Evolutionary conservation across 257 asterid genomes (phyloP), one percentile per base, ranked within the genome.

Genomic region (Solanum pimpinellifolium): DNA sequence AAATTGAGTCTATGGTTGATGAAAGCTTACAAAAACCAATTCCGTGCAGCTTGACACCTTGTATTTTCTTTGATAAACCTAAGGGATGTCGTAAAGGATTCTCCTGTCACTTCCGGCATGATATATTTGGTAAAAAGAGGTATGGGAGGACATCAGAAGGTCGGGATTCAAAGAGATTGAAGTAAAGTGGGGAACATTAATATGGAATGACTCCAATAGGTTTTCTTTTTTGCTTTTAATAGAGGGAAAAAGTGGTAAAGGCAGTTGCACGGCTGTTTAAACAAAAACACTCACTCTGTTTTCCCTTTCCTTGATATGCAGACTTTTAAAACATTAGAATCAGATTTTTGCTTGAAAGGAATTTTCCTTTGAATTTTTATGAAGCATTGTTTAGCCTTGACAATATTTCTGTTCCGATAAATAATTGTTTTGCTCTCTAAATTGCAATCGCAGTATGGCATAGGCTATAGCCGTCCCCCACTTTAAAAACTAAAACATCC

Each of bases 11-110:
- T 39, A 13, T 4, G 86, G 89, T 59, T 47, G 72, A 56, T 13
- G 88, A 73, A 21, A 49, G 7, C 39, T 37, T 37, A 37, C n/a
- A 23, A 83, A 88, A 41, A 46, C 11, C 85, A 41, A 25, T 39
- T 39, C 49, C 84, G 39, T 52, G 15, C n/a, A 41, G 87, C 62
- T 76, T n/a, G 20, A 89, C 83, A 68, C 87, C 78, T 13, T 91
- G 94, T 73, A 12, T 59, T 21, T 91, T 80, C 77, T 88, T 87
- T 85, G 29, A 59, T 60, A 86, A 73, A 42, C 11, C 85, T 3
- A 87, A 6, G 41, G 93, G 93, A 31, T 93, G 93, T 83, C 88
- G 74, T 5, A 86, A 91, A 5, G 94, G 95, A 37, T 25, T 80
- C 70, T 78, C 66, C 23, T 91, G 93, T 87, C 84, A 7, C 11